Evolutionary conservation across 257 asterid genomes (phyloP).

Genomic region (Solanum dulcamara): DNA sequence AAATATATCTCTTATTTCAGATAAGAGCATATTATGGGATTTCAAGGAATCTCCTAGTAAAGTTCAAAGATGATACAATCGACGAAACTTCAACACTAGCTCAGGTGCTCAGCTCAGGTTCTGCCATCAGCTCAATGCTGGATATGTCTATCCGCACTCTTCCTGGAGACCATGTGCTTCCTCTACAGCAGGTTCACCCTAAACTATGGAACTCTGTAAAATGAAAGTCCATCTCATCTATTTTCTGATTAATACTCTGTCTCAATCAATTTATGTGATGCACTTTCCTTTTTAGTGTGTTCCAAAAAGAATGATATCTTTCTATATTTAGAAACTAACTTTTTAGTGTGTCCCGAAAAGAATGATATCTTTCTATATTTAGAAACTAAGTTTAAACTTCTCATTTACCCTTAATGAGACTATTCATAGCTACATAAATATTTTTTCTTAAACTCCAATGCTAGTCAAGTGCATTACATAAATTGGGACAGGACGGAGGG

Average conservation of each 20-base stretch:
- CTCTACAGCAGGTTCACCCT: slow-evolving; percentile 74
- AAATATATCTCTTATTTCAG: slow-evolving; percentile 22
- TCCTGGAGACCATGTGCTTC: slow-evolving; percentile 92
- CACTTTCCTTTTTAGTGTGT: background rate
- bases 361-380: too few relatives aligned
- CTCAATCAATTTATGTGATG: background rate
- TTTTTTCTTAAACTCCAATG: too few relatives aligned
- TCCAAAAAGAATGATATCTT: background rate
- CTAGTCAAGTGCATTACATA: background rate
- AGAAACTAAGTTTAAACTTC: too few relatives aligned
- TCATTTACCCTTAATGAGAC: too few relatives aligned
- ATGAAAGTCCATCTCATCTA: background rate
- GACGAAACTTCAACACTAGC: slow-evolving; percentile 86
- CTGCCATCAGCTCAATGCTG: slow-evolving; percentile 85
- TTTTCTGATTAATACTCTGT: background rate
- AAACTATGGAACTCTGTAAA: background rate
- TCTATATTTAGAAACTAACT: background rate
- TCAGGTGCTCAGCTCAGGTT: slow-evolving; percentile 84
- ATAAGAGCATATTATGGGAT: slow-evolving; percentile 84
- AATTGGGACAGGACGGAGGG: background rate
- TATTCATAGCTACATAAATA: background rate
- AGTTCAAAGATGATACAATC: slow-evolving; percentile 81
- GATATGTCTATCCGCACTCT: slow-evolving; percentile 82
- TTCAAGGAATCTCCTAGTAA: slow-evolving; percentile 75
- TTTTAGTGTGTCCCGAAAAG: too few relatives aligned